Percentiles rank a stretch among this genome's conserved stretches.
phyloP scores from a whole-genome alignment of 257 asterid species.

The Cordia subcordata region DNA sequence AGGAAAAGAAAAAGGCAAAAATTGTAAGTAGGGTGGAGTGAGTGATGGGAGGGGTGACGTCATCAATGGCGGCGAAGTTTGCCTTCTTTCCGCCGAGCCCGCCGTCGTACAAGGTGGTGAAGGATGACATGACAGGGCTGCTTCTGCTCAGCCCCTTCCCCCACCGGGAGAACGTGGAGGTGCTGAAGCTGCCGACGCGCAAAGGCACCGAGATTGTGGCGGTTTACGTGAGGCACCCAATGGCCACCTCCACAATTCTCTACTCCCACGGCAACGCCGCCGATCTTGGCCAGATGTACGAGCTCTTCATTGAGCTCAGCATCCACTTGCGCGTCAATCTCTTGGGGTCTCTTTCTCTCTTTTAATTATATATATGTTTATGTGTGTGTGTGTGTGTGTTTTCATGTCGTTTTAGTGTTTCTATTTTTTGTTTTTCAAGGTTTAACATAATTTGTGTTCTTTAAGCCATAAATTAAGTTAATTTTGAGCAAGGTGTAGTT shows the following conservation, averaged over 20 bases:
- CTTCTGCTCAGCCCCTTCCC: constrained; percentile 76
- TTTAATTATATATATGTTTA: too few relatives aligned
- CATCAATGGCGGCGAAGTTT: constrained; percentile 98
- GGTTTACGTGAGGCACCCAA: constrained; percentile 73
- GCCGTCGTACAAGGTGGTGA: constrained; percentile 77
- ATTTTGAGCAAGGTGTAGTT: background rate
- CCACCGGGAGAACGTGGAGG: constrained; percentile 90
- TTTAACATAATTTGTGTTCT: too few relatives aligned
- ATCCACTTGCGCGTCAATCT: constrained; percentile 90
- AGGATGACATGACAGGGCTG: constrained; percentile 70
- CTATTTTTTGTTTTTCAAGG: background rate
- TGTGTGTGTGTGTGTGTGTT: too few relatives aligned
- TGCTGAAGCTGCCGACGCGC: constrained; percentile 72
- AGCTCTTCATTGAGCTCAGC: constrained; percentile 84
- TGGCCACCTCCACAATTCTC: constrained; percentile 78
- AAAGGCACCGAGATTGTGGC: constrained; percentile 89
- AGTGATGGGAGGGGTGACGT: constrained; percentile 89
- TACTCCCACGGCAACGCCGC: constrained; percentile 98
- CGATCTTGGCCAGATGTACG: constrained; percentile 98
- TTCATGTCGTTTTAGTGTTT: background rate
- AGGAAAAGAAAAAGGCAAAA: background rate
- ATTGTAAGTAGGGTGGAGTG: background rate
- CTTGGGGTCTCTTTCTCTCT: constrained; percentile 53
- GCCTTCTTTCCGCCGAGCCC: constrained; percentile 98
- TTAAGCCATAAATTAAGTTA: background rate